phyloP scores from a whole-genome alignment of 345 rosid genomes.

The Dipteronia sinensis region DNA sequence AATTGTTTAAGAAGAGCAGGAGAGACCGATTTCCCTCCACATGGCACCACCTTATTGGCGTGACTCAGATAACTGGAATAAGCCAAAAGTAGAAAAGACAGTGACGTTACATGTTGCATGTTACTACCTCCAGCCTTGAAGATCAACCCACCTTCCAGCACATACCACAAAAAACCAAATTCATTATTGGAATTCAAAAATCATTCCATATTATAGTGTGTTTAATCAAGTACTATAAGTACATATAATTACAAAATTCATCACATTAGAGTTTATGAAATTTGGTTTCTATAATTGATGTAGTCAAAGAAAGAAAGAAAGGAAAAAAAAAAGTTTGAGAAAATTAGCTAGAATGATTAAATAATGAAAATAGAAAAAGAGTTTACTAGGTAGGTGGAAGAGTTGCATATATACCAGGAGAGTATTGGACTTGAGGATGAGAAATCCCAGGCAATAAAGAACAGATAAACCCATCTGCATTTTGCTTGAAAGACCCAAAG shows the following conservation, averaged over 20 bases:
- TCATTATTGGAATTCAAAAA: background rate
- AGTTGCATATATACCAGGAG: constrained; percentile 61
- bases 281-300: background rate
- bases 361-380: background rate
- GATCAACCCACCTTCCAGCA: constrained; percentile 68
- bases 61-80: constrained; percentile 85
- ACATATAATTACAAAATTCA: too few species aligned
- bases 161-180: background rate
- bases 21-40: constrained; percentile 59
- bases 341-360: too few species aligned
- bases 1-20: constrained; percentile 60
- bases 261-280: background rate
- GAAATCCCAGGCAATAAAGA: constrained; percentile 90
- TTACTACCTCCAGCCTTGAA: constrained; percentile 92
- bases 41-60: constrained; percentile 55
- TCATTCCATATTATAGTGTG: background rate
- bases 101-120: constrained; percentile 95
- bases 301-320: background rate
- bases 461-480: constrained; percentile 91
- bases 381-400: background rate
- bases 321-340: too few species aligned
- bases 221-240: too few species aligned
- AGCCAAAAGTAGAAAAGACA: constrained; percentile 80
- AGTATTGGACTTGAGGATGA: constrained; percentile 91
- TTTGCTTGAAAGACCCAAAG: constrained; percentile 82